Conservation (phyloP, 2,329 filamentous ascomycete genomes). For the Ceratocystis lukuohia region DNA sequence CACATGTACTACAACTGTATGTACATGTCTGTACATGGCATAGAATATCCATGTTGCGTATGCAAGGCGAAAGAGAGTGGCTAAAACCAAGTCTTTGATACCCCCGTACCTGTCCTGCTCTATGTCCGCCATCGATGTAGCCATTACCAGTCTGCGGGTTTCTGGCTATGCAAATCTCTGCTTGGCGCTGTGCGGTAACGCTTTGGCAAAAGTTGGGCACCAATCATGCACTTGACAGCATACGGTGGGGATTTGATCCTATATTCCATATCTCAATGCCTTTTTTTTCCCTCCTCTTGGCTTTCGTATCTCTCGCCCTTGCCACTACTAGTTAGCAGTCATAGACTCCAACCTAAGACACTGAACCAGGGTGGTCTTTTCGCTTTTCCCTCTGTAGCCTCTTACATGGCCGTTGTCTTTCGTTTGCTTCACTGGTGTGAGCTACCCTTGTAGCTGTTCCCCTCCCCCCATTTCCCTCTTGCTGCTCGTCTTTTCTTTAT, state of each 20-base stretch:
- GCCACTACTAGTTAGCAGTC: too few species aligned
- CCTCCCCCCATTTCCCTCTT: neutral
- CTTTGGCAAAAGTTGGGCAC: constrained; percentile 3
- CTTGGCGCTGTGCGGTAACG: neutral
- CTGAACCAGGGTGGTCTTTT: neutral
- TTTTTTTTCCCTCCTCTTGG: neutral
- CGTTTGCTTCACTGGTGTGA: neutral
- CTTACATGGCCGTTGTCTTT: neutral
- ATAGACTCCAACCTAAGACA: too few species aligned
- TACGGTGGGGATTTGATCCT: neutral
- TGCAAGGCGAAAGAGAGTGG: neutral
- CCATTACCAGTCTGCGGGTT: neutral
- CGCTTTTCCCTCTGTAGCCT: constrained; percentile 3
- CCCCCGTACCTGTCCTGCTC: neutral
- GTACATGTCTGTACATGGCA: neutral
- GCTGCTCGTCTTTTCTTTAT: neutral
- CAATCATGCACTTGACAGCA: constrained; percentile 5
- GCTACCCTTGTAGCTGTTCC: neutral
- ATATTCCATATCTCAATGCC: neutral
- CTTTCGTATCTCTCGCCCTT: neutral
- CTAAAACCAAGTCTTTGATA: neutral
- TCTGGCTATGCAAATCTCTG: neutral
- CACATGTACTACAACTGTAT: neutral
- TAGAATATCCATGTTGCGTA: neutral
- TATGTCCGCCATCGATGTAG: neutral